Evolutionary conservation across 2,329 filamentous ascomycete genomes (phyloP), one percentile per base, ranked within the genome.

Genomic region (Diaporthe capsici): DNA sequence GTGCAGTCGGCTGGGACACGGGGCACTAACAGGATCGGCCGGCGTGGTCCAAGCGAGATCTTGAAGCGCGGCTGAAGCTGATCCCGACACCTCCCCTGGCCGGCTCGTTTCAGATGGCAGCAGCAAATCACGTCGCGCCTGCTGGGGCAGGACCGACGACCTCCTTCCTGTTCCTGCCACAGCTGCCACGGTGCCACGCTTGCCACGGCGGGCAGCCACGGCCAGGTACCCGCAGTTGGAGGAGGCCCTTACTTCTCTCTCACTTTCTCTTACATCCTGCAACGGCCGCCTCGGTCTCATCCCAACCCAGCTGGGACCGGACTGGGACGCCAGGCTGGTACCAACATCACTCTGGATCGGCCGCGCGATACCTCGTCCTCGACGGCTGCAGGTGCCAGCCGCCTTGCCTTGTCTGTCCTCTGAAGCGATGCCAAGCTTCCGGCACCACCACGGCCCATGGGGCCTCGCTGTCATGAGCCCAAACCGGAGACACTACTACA

Each of bases 61-160:
- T 74, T 71, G 71, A 73, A 42, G 72, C 76, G 74, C 74, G 76
- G 76, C 76, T 76, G 71, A 57, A 67, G 65, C 51, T 74, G 74
- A 65, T 74, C 67, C 76, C 74, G 74, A 72, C 76, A 71, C 47
- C 60, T 44, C 44, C 68, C 53, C 42, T 72, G 70, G 58, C 51
- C 58, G 53, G 67, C 42, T 49, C 49, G 75, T 77, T 76, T 74
- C 75, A 75, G 65, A 77, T 71, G 31, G 15, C 47, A 58, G 28
- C 51, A 76, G 37, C 67, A 74, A 72, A 63, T 61, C 65, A 76
- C 34, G 72, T 68, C 75, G 39, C 73, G 65, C 39, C 58, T 37
- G 28, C 51, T 61, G 37, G 28, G 17, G 25, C 58, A 68, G 13
- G 28, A 10, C 57, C 25, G 53, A 28, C 60, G 44, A 61, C 60